These are phyloP conservation scores for Phaeophleospora eucalypticola DNA, from an alignment of 2,329 filamentous ascomycete genomes.

Conservation along the genomic window DNA sequence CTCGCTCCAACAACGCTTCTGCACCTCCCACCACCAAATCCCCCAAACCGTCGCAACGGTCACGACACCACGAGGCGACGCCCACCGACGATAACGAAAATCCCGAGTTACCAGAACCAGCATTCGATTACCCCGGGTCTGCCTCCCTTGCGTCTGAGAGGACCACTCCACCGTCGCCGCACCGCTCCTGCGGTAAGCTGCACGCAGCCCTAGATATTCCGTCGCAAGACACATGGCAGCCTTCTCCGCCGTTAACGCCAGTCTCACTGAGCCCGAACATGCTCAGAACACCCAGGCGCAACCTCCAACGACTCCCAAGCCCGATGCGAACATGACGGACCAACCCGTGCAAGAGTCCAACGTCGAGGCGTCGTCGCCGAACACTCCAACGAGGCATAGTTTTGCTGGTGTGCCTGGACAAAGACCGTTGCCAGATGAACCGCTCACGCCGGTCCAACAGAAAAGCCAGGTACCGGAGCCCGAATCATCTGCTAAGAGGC, in stretches of 20 bases:
- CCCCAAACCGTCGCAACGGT: background rate
- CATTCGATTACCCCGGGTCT: too few species aligned
- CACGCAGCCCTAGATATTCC: slow-evolving; percentile 6
- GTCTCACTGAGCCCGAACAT: slow-evolving; percentile 33
- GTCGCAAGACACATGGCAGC: slow-evolving; percentile 24
- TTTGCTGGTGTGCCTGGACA: slow-evolving; percentile 47
- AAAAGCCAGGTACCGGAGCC: slow-evolving; percentile 10
- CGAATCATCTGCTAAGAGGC: slow-evolving; percentile 44
- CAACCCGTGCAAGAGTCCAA: slow-evolving; percentile 33
- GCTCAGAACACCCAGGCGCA: slow-evolving; percentile 50
- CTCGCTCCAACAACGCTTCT: background rate
- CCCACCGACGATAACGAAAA: background rate
- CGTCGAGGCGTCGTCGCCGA: slow-evolving; percentile 42
- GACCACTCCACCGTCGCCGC: slow-evolving; percentile 11
- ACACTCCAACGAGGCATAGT: slow-evolving; percentile 60
- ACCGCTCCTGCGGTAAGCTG: slow-evolving; percentile 20
- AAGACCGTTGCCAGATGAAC: slow-evolving; percentile 39
- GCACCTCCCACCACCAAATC: background rate
- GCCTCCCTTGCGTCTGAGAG: slow-evolving; percentile 3
- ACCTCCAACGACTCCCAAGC: slow-evolving; percentile 54
- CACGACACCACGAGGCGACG: background rate
- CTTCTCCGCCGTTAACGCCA: slow-evolving; percentile 38
- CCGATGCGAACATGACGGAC: slow-evolving; percentile 39
- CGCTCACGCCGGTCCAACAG: slow-evolving; percentile 16
- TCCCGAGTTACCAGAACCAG: too few species aligned